These are phyloP conservation scores for Gyrodon lividus DNA, from an alignment of 768 basidiomycete species.

Conservation along the genomic window DNA sequence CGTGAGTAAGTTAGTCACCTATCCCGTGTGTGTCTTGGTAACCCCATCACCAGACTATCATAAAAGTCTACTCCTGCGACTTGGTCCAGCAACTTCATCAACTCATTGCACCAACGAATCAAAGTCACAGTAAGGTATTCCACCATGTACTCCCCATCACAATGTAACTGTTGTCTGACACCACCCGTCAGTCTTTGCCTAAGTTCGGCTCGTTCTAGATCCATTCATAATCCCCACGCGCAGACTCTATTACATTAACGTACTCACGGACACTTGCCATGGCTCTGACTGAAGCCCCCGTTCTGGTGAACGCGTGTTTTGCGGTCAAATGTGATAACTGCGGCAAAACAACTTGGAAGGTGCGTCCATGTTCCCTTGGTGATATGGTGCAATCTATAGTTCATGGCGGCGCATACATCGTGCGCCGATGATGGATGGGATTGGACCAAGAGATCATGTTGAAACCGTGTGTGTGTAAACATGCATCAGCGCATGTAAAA, in stretches of 20 bases:
- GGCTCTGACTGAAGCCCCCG: constrained; percentile 19
- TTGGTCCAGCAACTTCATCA: not conserved
- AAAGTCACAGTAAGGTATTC: constrained; percentile 10
- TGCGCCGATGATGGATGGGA: constrained; percentile 12
- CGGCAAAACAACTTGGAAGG: constrained; percentile 71
- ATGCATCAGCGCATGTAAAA: constrained; percentile 18
- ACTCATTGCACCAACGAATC: not conserved
- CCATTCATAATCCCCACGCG: constrained; percentile 11
- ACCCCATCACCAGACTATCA: not conserved
- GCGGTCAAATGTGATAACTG: constrained; percentile 58
- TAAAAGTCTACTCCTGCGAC: not conserved
- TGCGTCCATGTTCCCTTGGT: constrained; percentile 38
- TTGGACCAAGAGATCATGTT: constrained; percentile 9
- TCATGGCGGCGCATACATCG: constrained; percentile 18
- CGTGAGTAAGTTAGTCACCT: not conserved
- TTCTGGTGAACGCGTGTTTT: constrained; percentile 55
- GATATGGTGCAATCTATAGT: constrained; percentile 20
- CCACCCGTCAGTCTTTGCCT: constrained; percentile 10
- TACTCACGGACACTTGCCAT: constrained; percentile 26
- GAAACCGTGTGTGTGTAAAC: constrained; percentile 7
- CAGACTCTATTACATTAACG: constrained; percentile 35
- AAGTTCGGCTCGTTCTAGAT: constrained; percentile 23
- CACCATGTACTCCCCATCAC: constrained; percentile 8
- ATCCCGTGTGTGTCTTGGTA: not conserved
- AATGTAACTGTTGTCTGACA: constrained; percentile 1